A percentile compares a stretch with the other conserved stretches of the same genome.
These are phyloP conservation scores for Mycena filopes DNA, from an alignment of 768 basidiomycete species.

Conservation along the genomic window DNA sequence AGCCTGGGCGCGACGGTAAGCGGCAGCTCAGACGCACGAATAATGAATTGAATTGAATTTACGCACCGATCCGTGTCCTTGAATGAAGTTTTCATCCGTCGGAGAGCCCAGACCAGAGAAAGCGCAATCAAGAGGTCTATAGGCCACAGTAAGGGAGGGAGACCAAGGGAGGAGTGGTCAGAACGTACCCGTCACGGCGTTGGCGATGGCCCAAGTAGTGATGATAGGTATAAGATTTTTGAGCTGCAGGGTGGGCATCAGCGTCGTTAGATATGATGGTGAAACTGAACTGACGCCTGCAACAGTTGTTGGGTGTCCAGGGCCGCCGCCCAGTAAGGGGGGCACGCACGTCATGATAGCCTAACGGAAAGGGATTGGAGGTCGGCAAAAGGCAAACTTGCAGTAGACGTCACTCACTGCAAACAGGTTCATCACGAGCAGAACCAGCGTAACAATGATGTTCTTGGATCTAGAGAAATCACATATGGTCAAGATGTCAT, in stretches of 20 bases:
- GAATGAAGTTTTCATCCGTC: too few relatives aligned
- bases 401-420: background rate
- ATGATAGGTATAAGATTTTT: background rate
- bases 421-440: background rate
- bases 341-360: background rate
- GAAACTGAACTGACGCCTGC: too few relatives aligned
- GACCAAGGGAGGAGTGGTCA: background rate
- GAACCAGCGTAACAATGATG: background rate
- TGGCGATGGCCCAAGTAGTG: background rate
- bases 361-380: background rate
- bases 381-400: too few relatives aligned
- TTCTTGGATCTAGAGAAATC: constrained; percentile 1
- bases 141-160: too few relatives aligned
- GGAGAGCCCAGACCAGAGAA: too few relatives aligned
- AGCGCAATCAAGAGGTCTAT: too few relatives aligned
- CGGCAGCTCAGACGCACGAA: too few relatives aligned
- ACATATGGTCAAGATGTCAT: background rate
- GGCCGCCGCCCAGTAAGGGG: background rate
- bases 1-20: too few relatives aligned
- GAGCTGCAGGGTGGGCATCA: too few relatives aligned
- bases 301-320: background rate
- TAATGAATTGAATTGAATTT: too few relatives aligned
- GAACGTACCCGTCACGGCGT: background rate
- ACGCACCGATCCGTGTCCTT: too few relatives aligned
- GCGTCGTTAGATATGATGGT: too few relatives aligned